Conservation (phyloP, 164 flowering plant species). For the Berberis vulgaris region DNA sequence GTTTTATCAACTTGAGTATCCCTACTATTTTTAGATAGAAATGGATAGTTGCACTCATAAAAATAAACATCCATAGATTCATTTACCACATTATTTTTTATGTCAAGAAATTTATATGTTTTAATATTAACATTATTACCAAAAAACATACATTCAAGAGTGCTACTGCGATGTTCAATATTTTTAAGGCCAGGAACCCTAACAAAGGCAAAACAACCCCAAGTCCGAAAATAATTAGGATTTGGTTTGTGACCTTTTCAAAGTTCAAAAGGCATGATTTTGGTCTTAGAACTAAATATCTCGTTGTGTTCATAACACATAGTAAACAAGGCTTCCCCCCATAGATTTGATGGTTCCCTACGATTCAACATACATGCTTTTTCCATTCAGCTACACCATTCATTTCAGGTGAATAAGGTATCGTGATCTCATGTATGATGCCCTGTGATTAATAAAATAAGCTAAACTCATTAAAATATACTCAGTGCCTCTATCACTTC, state of each 20-base stretch:
- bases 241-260: background rate
- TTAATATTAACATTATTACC: background rate
- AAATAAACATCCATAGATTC: background rate
- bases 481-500: no score
- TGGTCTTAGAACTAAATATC: background rate
- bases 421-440: no score
- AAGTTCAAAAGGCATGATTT: background rate
- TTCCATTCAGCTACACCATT: no score
- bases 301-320: background rate
- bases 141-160: background rate
- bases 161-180: background rate
- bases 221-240: background rate
- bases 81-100: background rate
- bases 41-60: background rate
- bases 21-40: background rate
- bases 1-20: background rate
- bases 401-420: no score
- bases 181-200: background rate
- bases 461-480: no score
- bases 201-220: conserved; percentile 2
- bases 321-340: background rate
- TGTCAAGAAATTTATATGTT: background rate
- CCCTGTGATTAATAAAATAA: no score
- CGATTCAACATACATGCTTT: no score
- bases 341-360: no score